Base-by-base conservation (phyloP, 129 eudicot species). In the Ambrosia artemisiifolia region DNA sequence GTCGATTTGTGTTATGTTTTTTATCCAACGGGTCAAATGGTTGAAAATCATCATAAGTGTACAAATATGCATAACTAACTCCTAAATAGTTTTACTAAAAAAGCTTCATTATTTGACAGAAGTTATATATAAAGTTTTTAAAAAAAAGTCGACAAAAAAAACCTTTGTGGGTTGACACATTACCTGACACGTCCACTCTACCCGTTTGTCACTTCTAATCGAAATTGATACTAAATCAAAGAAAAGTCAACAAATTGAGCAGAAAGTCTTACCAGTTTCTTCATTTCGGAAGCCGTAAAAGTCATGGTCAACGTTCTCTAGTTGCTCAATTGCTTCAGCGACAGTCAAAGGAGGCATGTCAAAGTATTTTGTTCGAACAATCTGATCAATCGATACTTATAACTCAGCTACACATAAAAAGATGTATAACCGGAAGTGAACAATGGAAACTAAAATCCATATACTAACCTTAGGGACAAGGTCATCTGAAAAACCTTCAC, bases 291-390 rank as follows among this genome's bases (percentile, higher is more conserved):
- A 93, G 65, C 90, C 96, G 70, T 90, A 93, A 72, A 93, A 93
- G 81, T 93, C 96, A 62, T 93, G 98, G 76, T 85, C 95, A 14
- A 93, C 87, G 75, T 85, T 87, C 75, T 93, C 98, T 54, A 93
- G 87, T 87, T 93, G 98, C 81, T 83, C 91, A 24, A 93, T 83
- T 55, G 98, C 98, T 79, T 93, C 98, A 0, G 60, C 38, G 7
- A 93, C 87, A 1, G 96, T 87, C 79, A 93, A 70, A 17, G 98
- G 96, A 1, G 96, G 95, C 95, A 93, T 93, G 8, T 93, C 96
- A 49, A 93, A 93, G 76, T 85, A 87, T 66, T 93, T 93, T 18
- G 89, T 90, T 53, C 98, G 90, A 64, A 93, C 96, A 75, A 93
- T 75, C 98, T 93, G 88, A 70, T 42, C 16, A 81, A 65, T 24